Base-by-base conservation (phyloP, 1,284 basidiomycete species). In the Tausonia pullulans region DNA sequence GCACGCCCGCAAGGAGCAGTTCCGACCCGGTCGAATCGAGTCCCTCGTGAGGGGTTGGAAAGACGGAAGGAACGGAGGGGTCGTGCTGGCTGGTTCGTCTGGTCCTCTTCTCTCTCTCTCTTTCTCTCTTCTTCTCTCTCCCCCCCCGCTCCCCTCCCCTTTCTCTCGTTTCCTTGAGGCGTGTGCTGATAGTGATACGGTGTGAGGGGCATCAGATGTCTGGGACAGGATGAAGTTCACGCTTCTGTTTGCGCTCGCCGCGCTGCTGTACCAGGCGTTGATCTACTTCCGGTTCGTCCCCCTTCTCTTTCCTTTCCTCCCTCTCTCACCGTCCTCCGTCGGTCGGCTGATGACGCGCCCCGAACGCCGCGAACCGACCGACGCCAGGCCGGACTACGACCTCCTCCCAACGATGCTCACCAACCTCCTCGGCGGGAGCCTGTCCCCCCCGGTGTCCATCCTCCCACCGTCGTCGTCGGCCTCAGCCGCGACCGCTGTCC, bases 31-130 rank as follows among this genome's bases (percentile, higher is more conserved):
- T 14, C 2, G 49, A 39, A 16, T 62, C 10, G 44, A 46, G 27
- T 43, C 43, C 40, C 41, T 46, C 27, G 11, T 62, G 52, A 44
- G 16, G 56, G 45, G 50, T 3, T 65, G 64, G 64, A 65, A 61
- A 50, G 48, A 58, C 3, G 64, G 64, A 11, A 43, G 55, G 44
- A 51, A 46, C 8, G 27, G 13, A 16, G 64, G 64, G 2, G 10
- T 62, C 56, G 10, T 49, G 6, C n/a, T 27, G 9, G 2, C 10
- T 8, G 51, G 49, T 54, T 14, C 50, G 43, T 55, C 60, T 4
- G 5, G 8, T 4, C 46, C 4, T 10, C 44, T 5, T 46, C 44
- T 63, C 55, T 16, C 63, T 9, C 40, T 46, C n/a, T 8, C 16
- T 48, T 51, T n/a, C 14, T 11, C 41, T n/a, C 13, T 11, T n/a